phyloP scores from a whole-genome alignment of 805 yeast species.

The Nakazawaea sp. region DNA sequence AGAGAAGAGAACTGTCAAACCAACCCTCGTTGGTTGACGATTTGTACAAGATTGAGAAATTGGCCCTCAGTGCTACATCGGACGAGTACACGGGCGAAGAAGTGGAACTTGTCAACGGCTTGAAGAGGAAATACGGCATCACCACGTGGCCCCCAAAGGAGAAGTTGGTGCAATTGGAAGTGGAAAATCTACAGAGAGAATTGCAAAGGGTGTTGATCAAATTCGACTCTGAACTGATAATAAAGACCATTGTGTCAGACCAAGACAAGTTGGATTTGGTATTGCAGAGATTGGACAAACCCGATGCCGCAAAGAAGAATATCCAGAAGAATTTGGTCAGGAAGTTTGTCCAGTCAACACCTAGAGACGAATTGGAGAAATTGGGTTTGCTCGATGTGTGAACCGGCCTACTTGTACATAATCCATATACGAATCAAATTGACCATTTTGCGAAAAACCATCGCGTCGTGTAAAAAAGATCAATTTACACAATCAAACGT shows the following conservation, averaged over 20 bases:
- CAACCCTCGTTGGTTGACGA: conserved; percentile 23
- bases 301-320: conserved; percentile 37
- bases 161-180: conserved; percentile 31
- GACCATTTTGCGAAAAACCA: too few species aligned
- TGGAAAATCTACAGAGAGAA: conserved; percentile 17
- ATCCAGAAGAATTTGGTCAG: conserved; percentile 68
- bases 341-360: conserved; percentile 36
- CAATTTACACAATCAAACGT: too few species aligned
- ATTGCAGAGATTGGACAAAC: conserved; percentile 26
- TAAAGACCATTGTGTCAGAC: conserved; percentile 16
- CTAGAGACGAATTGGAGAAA: conserved; percentile 19
- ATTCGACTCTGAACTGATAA: conserved; percentile 21
- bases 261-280: conserved; percentile 25
- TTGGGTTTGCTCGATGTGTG: conserved; percentile 15
- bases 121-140: conserved; percentile 39
- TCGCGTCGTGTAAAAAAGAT: too few species aligned
- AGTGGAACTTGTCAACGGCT: conserved; percentile 26
- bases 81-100: conserved; percentile 21
- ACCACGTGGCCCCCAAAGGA: conserved; percentile 39
- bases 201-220: conserved; percentile 28
- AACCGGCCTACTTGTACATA: too few species aligned
- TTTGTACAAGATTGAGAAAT: conserved; percentile 16
- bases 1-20: conserved; percentile 31
- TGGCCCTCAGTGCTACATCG: conserved; percentile 12
- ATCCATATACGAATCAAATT: too few species aligned